Base-by-base conservation (phyloP, 1,139 yeast species). In the Suhomyces anneliseae region DNA sequence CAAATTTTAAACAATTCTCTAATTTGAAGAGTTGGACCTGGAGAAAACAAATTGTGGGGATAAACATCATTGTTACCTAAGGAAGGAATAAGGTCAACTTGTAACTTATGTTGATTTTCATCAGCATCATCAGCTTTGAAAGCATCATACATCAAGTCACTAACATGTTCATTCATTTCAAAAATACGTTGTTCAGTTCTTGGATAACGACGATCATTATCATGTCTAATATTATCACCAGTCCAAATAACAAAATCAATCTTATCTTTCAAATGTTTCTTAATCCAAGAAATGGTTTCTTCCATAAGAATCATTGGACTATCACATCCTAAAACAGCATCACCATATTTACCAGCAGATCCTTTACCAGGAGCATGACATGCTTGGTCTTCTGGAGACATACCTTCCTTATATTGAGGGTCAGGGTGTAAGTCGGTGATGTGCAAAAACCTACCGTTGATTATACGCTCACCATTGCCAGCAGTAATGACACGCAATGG, bases 241-340 rank as follows among this genome's bases (percentile, higher is more conserved):
- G 96, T 88, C 96, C 96, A 89, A 14, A 89, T 78, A 31, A 89
- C 84, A 62, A 89, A 89, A 64, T 89, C 96, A 42, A 89, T 83
- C 54, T 87, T 83, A 60, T 87, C 95, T 51, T 76, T 79, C 47
- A 87, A 63, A 54, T 87, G 82, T 8, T 74, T 70, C 29, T 72
- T 65, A 2, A 88, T 69, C 95, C 95, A 89, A 38, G 74, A 62
- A 46, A 89, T 69, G 0, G 96, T 88, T 11, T 74, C 76, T 24
- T 82, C 70, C 67, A 86, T 81, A 42, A 89, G 66, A 0, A 68
- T 64, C 60, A 81, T 64, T 2, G 96, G 90, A 1, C 90, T 69
- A 56, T 81, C 86, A 61, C 95, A 87, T 2, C 95, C 96, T 38
- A 76, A 66, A 53, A 83, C 69, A 2, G 95, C 88, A 63, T 85